Evolutionary conservation across 2,329 filamentous ascomycete species (phyloP).

Genomic region (Aspergillus sp.): DNA sequence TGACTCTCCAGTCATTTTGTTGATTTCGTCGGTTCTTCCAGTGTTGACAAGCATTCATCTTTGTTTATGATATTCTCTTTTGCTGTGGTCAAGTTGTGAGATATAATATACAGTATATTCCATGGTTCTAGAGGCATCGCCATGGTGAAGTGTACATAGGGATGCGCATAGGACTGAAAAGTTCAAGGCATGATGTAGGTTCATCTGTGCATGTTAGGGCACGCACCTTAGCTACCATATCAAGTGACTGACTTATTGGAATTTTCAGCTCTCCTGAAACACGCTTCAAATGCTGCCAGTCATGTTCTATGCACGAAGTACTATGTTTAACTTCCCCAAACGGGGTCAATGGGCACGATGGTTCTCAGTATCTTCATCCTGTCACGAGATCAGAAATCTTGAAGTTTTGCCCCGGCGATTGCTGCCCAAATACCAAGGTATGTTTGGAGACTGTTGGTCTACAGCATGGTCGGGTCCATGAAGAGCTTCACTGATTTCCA

Average conservation of each 20-base stretch:
- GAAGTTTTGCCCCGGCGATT: slow-evolving; percentile 43
- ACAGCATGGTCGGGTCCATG: neutral
- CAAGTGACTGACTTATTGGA: neutral
- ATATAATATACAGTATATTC: no score
- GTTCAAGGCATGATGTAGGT: no score
- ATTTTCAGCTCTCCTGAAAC: neutral
- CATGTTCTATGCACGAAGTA: slow-evolving; percentile 8
- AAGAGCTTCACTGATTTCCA: slow-evolving; percentile 1
- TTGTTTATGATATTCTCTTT: no score
- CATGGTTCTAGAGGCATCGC: no score
- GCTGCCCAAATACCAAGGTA: slow-evolving; percentile 57
- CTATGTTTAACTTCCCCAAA: slow-evolving; percentile 6
- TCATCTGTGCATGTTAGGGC: no score
- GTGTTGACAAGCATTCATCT: no score
- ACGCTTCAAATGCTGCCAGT: slow-evolving; percentile 13
- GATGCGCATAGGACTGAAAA: no score
- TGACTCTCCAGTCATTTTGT: neutral
- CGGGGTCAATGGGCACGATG: slow-evolving; percentile 17
- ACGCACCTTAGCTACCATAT: no score
- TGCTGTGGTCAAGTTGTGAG: no score
- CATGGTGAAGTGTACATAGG: no score
- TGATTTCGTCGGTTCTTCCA: neutral
- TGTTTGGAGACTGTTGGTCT: slow-evolving; percentile 17
- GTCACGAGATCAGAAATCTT: slow-evolving; percentile 39
- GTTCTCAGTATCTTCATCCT: slow-evolving; percentile 36